These are phyloP conservation scores for Wickerhamomyces xylosicus DNA, from an alignment of 805 yeast species.

Conservation along the genomic window DNA sequence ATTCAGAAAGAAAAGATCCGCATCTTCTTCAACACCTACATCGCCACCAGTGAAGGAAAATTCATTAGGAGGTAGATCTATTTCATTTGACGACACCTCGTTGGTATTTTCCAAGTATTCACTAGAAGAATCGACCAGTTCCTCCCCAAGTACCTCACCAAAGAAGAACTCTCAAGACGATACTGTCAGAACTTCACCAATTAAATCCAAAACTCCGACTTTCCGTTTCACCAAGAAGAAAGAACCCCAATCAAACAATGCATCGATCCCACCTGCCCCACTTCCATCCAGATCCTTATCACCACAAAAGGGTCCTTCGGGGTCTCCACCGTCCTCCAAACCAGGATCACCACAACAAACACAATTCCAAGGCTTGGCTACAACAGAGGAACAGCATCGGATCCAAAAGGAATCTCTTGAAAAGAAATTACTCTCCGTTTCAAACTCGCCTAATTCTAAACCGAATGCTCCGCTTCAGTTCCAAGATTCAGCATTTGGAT, in stretches of 20 bases:
- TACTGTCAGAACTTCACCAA: constrained; percentile 1
- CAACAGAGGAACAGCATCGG: constrained; percentile 12
- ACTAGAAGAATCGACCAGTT: neutral
- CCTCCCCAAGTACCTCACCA: neutral
- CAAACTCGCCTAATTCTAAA: constrained; percentile 24
- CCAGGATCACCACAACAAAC: constrained; percentile 1
- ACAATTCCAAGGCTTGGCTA: neutral
- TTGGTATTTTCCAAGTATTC: neutral
- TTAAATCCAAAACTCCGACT: constrained; percentile 3
- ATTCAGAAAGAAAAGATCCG: constrained; percentile 18
- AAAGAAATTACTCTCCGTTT: constrained; percentile 20
- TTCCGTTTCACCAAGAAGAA: neutral
- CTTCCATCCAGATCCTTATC: neutral
- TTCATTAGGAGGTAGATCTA: neutral
- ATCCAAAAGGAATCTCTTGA: constrained; percentile 12
- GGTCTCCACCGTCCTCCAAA: neutral
- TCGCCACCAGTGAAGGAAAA: neutral
- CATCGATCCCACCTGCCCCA: neutral
- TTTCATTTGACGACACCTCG: neutral
- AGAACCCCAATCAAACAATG: neutral
- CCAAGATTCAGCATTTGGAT: constrained; percentile 79
- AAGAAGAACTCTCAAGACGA: neutral
- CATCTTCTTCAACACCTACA: constrained; percentile 9
- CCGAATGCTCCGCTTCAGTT: constrained; percentile 50
- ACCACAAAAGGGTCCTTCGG: constrained; percentile 1